Conservation (phyloP, 345 rosid genomes). For the Sisymbrium irio region DNA sequence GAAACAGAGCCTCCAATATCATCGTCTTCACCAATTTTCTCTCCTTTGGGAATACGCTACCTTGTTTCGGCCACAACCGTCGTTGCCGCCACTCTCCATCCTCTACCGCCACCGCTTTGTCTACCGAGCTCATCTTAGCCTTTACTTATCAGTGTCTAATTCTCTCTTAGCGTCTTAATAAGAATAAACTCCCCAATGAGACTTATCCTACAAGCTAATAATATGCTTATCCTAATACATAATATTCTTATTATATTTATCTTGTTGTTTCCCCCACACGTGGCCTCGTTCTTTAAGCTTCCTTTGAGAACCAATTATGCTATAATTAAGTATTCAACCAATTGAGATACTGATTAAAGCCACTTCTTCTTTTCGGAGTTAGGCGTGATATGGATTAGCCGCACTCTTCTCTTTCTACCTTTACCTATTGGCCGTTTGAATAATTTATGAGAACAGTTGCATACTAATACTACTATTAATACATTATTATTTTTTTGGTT, state of each 20-base stretch:
- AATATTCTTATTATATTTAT: neutral
- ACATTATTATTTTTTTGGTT: too few species aligned
- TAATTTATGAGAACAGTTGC: neutral
- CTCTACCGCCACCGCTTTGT: constrained; percentile 3
- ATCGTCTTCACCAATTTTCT: constrained; percentile 45
- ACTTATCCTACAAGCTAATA: neutral
- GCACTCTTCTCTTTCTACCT: neutral
- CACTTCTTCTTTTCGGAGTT: neutral
- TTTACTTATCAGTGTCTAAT: neutral
- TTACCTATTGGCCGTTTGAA: constrained; percentile 12
- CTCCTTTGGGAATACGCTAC: constrained; percentile 41
- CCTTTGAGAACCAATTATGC: neutral
- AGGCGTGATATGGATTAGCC: constrained; percentile 1
- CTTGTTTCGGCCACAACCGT: constrained; percentile 26
- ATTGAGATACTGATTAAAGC: constrained; percentile 22
- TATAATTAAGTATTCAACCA: constrained; percentile 6
- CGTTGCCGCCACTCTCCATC: constrained; percentile 11
- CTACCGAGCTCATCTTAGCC: constrained; percentile 3
- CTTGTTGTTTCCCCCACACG: constrained; percentile 6
- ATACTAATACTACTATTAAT: neutral
- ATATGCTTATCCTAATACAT: neutral
- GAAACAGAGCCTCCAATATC: constrained; percentile 31
- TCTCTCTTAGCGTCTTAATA: constrained; percentile 1
- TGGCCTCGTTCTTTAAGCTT: neutral
- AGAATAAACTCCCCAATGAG: neutral